Evolutionary conservation across 305 asterid genomes (phyloP).

Genomic region (Plantago rigida): DNA sequence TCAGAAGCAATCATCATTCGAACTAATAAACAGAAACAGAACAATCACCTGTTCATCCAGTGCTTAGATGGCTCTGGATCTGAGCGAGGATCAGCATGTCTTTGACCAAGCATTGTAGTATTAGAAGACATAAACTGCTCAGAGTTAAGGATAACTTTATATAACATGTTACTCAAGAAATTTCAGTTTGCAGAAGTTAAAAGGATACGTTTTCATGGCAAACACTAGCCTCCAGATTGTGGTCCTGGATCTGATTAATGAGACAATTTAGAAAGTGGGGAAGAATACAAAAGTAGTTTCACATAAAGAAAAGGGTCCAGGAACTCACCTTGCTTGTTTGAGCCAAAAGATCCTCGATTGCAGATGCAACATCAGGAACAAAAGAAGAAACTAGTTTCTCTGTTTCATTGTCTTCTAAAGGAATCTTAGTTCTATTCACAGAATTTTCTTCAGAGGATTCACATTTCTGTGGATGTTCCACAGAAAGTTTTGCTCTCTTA

Average conservation of each 20-base stretch:
- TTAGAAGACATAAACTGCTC: slow-evolving; percentile 58
- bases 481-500: slow-evolving; percentile 49
- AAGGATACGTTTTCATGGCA: slow-evolving; percentile 67
- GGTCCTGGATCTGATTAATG: slow-evolving; percentile 60
- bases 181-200: slow-evolving; percentile 22
- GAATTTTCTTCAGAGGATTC: slow-evolving; percentile 24
- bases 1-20: slow-evolving; percentile 1
- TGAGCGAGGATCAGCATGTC: slow-evolving; percentile 39
- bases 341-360: slow-evolving; percentile 81
- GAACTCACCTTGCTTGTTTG: slow-evolving; percentile 74
- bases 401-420: slow-evolving; percentile 30
- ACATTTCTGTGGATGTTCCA: slow-evolving; percentile 27
- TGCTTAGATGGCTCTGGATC: slow-evolving; percentile 49
- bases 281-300: slow-evolving; percentile 22
- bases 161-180: slow-evolving; percentile 22
- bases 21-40: slow-evolving; percentile 10
- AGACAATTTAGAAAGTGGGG: slow-evolving; percentile 27
- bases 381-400: slow-evolving; percentile 34
- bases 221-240: slow-evolving; percentile 46
- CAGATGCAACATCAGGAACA: slow-evolving; percentile 85
- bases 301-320: slow-evolving; percentile 23
- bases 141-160: slow-evolving; percentile 37
- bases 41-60: slow-evolving; percentile 61
- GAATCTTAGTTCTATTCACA: slow-evolving; percentile 22
- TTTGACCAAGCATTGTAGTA: slow-evolving; percentile 55